Conservation (phyloP, 768 basidiomycete genomes). For the Suillus spraguei region DNA sequence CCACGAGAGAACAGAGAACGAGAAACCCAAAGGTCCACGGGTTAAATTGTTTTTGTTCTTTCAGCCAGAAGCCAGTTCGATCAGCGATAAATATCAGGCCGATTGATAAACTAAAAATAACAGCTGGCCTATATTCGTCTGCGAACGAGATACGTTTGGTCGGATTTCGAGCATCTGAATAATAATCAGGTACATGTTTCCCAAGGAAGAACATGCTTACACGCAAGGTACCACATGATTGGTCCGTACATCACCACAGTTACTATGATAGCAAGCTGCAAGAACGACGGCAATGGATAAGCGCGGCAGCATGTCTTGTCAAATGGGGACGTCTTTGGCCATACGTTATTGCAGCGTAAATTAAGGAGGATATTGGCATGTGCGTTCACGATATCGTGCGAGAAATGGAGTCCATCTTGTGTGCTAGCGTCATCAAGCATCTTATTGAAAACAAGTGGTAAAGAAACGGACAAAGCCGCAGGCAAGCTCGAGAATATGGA, state of each 20-base stretch:
- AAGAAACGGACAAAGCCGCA: constrained; percentile 43
- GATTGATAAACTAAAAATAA: constrained; percentile 68
- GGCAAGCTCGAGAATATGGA: constrained; percentile 27
- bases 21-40: constrained; percentile 67
- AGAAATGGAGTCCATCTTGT: constrained; percentile 85
- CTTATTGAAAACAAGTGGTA: constrained; percentile 81
- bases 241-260: constrained; percentile 55
- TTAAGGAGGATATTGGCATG: constrained; percentile 84
- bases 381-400: constrained; percentile 55
- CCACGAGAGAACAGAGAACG: constrained; percentile 50
- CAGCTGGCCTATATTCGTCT: constrained; percentile 38
- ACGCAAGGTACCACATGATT: constrained; percentile 40
- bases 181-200: constrained; percentile 17
- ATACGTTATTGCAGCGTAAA: constrained; percentile 73
- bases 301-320: constrained; percentile 81
- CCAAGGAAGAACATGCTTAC: constrained; percentile 24
- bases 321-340: constrained; percentile 63
- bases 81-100: constrained; percentile 79
- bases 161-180: constrained; percentile 15
- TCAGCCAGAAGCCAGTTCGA: constrained; percentile 84
- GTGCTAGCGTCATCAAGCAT: constrained; percentile 78
- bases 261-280: constrained; percentile 57
- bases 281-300: constrained; percentile 66
- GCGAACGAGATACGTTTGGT: constrained; percentile 20
- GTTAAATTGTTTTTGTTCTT: constrained; percentile 86